Evolutionary conservation across 2,329 filamentous ascomycete species (phyloP).

Genomic region (Zalaria sp.): DNA sequence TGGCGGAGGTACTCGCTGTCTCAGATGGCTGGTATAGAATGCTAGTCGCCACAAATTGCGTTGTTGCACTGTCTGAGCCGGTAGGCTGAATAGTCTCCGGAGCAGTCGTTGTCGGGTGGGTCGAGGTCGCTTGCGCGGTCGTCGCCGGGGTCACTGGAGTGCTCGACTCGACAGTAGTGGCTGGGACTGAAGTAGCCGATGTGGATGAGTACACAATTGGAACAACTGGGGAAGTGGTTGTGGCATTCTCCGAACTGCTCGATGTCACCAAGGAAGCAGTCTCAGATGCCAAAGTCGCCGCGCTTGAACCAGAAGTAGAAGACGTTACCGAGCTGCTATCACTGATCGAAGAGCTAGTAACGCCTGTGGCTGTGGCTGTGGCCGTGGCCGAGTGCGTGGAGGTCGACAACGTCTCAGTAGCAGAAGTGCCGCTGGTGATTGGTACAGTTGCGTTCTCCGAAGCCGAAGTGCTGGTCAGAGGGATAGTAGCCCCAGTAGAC

Average conservation of each 20-base stretch:
- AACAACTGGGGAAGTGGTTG: slow-evolving; percentile 3
- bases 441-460: neutral
- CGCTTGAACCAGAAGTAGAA: neutral
- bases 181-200: slow-evolving; percentile 6
- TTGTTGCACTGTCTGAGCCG: slow-evolving; percentile 30
- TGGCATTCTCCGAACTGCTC: slow-evolving; percentile 4
- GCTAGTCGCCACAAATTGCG: slow-evolving; percentile 42
- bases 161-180: slow-evolving; percentile 4
- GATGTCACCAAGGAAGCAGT: slow-evolving; percentile 2
- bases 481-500: slow-evolving; percentile 7
- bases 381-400: neutral
- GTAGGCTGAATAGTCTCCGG: slow-evolving; percentile 30
- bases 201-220: slow-evolving; percentile 1
- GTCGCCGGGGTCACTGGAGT: slow-evolving; percentile 5
- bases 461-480: slow-evolving; percentile 3
- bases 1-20: slow-evolving; percentile 15
- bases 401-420: neutral
- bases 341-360: neutral
- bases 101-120: slow-evolving; percentile 16
- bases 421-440: neutral
- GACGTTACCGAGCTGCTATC: slow-evolving; percentile 3
- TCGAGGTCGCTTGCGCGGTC: slow-evolving; percentile 8
- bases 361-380: slow-evolving; percentile 1
- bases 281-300: slow-evolving; percentile 1
- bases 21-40: slow-evolving; percentile 43